Evolutionary conservation across 441 rosid genomes (phyloP), one percentile per base, ranked within the genome.

Genomic region (Hura crepitans): DNA sequence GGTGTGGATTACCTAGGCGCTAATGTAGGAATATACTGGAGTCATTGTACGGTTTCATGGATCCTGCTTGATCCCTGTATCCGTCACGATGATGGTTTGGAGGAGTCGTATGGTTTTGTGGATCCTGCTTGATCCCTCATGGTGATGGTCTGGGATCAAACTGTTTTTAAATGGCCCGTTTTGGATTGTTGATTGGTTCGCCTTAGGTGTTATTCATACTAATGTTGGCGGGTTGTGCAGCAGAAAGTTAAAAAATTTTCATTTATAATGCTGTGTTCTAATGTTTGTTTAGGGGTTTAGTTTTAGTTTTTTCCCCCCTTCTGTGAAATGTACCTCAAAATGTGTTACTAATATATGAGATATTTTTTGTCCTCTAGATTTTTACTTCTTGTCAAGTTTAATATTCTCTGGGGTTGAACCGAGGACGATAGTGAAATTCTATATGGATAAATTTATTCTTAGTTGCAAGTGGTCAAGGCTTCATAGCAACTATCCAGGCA

Each of bases 1-100:
- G 72, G 79, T 82, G 84, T 83, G 84, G 86, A 78, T 72, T 82
- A 78, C 54, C 72, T 82, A 87, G 91, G 78, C 50, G 81, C 81
- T 83, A 74, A 84, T 78, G 76, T 85, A 75, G 87, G 81, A 66
- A 71, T 65, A 71, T 61, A 70, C 66, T 6, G 65, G 78, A 75
- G 80, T 78, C 83, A 79, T 69, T 81, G 27, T 75, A 58, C 63
- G 77, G 69, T 74, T 70, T 63, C 43, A 25, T 42, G 68, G 71
- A 70, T 62, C 71, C 46, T 42, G 42, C 42, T 37, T 37, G 42
- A 37, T 6, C 37, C 37, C 37, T 33, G 37, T 33, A 33, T 33
- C 6, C 3, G 6, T 33, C 37, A 33, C 4, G 37, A 33, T 18
- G 37, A 6, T 39, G 72, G 23, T 49, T n/a, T n/a, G n/a, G n/a